phyloP scores from a whole-genome alignment of 2,329 filamentous ascomycete species.

The Ophiostoma himal-ulmi region DNA sequence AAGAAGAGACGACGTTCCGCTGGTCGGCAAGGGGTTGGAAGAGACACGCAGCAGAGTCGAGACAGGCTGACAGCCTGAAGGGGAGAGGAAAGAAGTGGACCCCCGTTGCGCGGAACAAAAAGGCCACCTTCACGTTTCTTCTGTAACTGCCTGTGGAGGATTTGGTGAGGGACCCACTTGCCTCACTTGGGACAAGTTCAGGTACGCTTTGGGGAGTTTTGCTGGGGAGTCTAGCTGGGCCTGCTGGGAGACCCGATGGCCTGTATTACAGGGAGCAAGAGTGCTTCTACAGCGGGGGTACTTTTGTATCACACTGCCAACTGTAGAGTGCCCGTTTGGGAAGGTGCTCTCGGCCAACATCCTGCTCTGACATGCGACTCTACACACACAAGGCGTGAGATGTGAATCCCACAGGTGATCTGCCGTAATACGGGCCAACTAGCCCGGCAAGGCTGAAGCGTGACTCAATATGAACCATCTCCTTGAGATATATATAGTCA shows the following conservation, averaged over 20 bases:
- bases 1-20: not conserved
- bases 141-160: not conserved
- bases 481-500: not conserved
- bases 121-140: slow-evolving; percentile 17
- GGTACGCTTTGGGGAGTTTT: slow-evolving; percentile 14
- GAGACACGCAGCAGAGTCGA: slow-evolving; percentile 11
- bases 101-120: slow-evolving; percentile 1
- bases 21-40: slow-evolving; percentile 10
- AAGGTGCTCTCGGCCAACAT: not conserved
- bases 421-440: slow-evolving; percentile 6
- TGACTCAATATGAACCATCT: not conserved
- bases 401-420: not conserved
- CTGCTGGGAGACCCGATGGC: too few species aligned
- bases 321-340: not conserved
- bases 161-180: slow-evolving; percentile 15
- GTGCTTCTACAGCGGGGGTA: not conserved
- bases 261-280: not conserved
- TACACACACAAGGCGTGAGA: not conserved
- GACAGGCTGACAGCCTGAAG: not conserved
- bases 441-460: not conserved
- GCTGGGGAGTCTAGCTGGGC: not conserved
- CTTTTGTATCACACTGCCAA: not conserved
- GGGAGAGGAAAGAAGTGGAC: not conserved
- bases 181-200: slow-evolving; percentile 20
- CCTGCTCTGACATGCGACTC: not conserved